Evolutionary conservation across 768 basidiomycete genomes (phyloP).

Genomic region (Sistotremastrum suecicum): DNA sequence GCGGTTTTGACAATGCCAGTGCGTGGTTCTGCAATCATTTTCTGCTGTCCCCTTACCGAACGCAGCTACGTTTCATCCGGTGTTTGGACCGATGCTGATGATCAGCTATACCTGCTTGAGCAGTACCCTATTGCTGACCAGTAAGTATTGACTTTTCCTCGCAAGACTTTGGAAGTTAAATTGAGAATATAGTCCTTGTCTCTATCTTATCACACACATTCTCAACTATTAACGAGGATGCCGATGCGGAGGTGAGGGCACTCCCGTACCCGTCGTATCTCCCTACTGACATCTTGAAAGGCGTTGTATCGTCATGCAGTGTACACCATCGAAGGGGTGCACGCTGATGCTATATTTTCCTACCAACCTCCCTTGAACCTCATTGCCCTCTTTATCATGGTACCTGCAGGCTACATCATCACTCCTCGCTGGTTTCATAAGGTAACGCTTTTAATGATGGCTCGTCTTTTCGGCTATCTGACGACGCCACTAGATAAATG

Average conservation of each 20-base stretch:
- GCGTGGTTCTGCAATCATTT: slow-evolving; percentile 16
- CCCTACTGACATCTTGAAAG: slow-evolving; percentile 22
- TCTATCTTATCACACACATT: slow-evolving; percentile 69
- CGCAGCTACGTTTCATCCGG: slow-evolving; percentile 62
- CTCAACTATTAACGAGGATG: slow-evolving; percentile 84
- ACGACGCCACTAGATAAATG: slow-evolving; percentile 48
- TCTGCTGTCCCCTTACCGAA: slow-evolving; percentile 3
- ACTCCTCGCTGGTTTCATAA: slow-evolving; percentile 97
- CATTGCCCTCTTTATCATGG: slow-evolving; percentile 71
- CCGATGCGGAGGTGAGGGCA: slow-evolving; percentile 63
- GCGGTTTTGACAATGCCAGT: slow-evolving; percentile 76
- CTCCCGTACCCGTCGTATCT: neutral
- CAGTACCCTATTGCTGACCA: slow-evolving; percentile 84
- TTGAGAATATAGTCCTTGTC: slow-evolving; percentile 10
- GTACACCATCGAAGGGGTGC: slow-evolving; percentile 91
- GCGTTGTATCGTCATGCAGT: slow-evolving; percentile 94
- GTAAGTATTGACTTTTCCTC: slow-evolving; percentile 21
- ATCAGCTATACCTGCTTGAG: slow-evolving; percentile 83
- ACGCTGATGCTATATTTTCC: slow-evolving; percentile 84
- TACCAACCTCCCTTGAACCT: slow-evolving; percentile 93
- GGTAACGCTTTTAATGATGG: slow-evolving; percentile 24
- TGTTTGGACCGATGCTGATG: slow-evolving; percentile 89
- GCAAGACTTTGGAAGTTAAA: slow-evolving; percentile 68
- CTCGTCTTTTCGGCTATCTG: slow-evolving; percentile 12
- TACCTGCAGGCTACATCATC: slow-evolving; percentile 77